phyloP scores from a whole-genome alignment of 2,329 filamentous ascomycete species.

The Curvularia eragrostidis region DNA sequence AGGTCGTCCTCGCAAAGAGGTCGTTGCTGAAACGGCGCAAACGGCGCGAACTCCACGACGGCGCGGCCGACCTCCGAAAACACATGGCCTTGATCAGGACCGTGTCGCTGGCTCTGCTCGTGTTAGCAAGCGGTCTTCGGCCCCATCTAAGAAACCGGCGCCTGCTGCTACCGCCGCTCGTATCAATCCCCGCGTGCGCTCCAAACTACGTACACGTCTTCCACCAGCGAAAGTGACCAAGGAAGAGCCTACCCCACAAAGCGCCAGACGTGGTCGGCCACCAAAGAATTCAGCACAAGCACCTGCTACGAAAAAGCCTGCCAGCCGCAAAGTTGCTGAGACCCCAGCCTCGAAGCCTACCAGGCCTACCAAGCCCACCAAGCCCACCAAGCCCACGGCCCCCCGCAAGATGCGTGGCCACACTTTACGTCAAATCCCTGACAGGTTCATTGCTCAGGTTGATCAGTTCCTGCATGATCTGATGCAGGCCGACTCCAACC shows the following conservation, averaged over 20 bases:
- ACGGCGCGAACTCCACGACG: slow-evolving; percentile 13
- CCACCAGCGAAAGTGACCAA: slow-evolving; percentile 20
- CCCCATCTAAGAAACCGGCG: slow-evolving; percentile 15
- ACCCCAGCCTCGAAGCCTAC: slow-evolving; percentile 13
- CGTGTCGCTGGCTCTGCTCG: slow-evolving; percentile 31
- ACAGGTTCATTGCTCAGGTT: slow-evolving; percentile 24
- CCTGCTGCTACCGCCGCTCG: slow-evolving; percentile 17
- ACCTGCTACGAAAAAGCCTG: slow-evolving; percentile 18
- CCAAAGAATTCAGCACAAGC: slow-evolving; percentile 19
- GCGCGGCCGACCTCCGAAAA: slow-evolving; percentile 25
- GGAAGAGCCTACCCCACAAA: slow-evolving; percentile 7
- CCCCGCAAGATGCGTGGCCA: slow-evolving; percentile 39
- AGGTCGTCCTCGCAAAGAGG: slow-evolving; percentile 17
- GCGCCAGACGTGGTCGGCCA: slow-evolving; percentile 29
- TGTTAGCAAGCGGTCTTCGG: slow-evolving; percentile 28
- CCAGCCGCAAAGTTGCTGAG: slow-evolving; percentile 19
- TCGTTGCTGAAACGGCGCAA: slow-evolving; percentile 4
- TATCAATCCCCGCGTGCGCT: slow-evolving; percentile 29
- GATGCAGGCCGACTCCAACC: slow-evolving; percentile 1
- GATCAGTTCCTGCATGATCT: slow-evolving; percentile 11
- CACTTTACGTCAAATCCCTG: slow-evolving; percentile 36
- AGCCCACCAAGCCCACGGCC: slow-evolving; percentile 12
- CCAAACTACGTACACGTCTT: slow-evolving; percentile 29
- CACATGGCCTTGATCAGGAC: slow-evolving; percentile 20
- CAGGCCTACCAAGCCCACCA: slow-evolving; percentile 9